A percentile compares a stretch with the other conserved stretches of the same genome.
phyloP scores from a whole-genome alignment of 345 rosid species.

The Salix dunnii region DNA sequence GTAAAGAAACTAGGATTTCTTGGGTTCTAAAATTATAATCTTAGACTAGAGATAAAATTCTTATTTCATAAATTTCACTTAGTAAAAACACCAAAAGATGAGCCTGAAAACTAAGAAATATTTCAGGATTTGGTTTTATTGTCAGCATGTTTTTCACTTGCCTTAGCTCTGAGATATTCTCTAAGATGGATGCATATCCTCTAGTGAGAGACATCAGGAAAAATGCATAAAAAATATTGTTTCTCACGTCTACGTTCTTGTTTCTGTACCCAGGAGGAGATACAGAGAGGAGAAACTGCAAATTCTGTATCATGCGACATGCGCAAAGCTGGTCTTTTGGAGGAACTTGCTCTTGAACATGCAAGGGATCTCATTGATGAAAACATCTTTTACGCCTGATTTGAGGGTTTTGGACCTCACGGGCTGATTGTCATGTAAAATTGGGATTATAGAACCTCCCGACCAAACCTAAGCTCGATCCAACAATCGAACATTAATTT shows the following conservation, averaged over 20 bases:
- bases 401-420: no score
- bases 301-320: conserved; percentile 36
- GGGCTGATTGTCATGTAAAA: no score
- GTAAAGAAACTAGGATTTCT: no score
- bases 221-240: not conserved
- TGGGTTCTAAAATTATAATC: no score
- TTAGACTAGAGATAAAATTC: no score
- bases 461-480: no score
- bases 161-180: no score
- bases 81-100: conserved; percentile 12
- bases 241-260: not conserved
- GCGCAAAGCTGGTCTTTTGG: conserved; percentile 24
- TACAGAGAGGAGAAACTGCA: conserved; percentile 32
- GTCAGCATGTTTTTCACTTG: no score
- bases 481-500: no score
- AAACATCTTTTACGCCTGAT: not conserved
- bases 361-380: conserved; percentile 22
- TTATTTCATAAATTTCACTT: not conserved
- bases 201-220: no score
- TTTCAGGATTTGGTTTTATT: conserved; percentile 13
- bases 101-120: conserved; percentile 14
- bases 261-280: conserved; percentile 29
- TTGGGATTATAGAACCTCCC: no score
- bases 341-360: conserved; percentile 26
- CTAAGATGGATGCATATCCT: no score